Base-by-base conservation (phyloP, 345 rosid species). In the Xanthoceras sorbifolium region DNA sequence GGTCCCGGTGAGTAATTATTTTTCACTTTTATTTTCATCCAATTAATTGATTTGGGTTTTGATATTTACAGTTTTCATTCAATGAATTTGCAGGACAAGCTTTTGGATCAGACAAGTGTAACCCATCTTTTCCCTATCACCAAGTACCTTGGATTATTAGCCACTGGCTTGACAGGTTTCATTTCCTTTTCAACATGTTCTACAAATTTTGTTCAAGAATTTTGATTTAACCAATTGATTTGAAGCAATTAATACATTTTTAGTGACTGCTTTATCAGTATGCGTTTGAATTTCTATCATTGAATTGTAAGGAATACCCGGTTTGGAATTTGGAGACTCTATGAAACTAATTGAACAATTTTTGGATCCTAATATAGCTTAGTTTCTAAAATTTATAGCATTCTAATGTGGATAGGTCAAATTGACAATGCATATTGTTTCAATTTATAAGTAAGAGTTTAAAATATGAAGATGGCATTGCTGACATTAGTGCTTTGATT, bases 131-230 rank as follows among this genome's bases (percentile, higher is more conserved):
- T 92, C 82, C 92, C 94, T 46, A 85, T 96, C 36, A 92, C 99
- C 15, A 89, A 96, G 85, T 90, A 79, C 79, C 95, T 96, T 75
- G 99, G 99, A 62, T 78, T 96, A 76, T 76, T 96, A 46, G 97
- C 99, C 6, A 96, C 99, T 63, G 99, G 99, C 88, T 85, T 91
- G 84, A 94, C 98, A 80, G 97, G 98, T 95, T 77, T 75, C 71
- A 54, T 63, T 76, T 28, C 38, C 48, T 73, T 2, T 11, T 59
- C 17, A 28, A 48, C 9, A 7, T 8, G 5, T 57, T 71, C 22
- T 17, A n/a, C 9, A 1, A 36, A 18, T 70, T 57, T 7, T 54
- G 23, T 17, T 77, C 32, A 23, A 23, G 32, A 42, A 42, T 69
- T 48, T 34, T 48, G 26, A 28, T 28, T 0, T 50, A 69, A 25